Base-by-base conservation (phyloP, 163 green algal genomes). In the Coccomyxa subellipsoidea region DNA sequence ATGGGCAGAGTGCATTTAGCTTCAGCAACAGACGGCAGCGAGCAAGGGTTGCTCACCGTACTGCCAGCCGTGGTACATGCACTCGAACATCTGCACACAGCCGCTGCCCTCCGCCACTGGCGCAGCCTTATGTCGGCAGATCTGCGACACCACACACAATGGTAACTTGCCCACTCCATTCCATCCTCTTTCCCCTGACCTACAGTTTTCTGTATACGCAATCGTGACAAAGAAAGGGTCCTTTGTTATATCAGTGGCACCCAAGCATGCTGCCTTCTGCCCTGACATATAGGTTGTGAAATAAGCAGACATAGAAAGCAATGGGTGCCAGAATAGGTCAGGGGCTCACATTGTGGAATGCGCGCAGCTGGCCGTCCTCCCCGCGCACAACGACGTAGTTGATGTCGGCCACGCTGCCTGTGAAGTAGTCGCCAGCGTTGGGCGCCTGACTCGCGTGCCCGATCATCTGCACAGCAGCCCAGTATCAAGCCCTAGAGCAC, bases 291-390 rank as follows among this genome's bases (percentile, higher is more conserved):
- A 31, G 75, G 21, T 10, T 35, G 69, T 23, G 21, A 37, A 77
- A 38, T 31, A 29, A 38, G 7, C n/a, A n/a, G n/a, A n/a, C n/a
- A n/a, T n/a, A n/a, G n/a, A n/a, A n/a, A n/a, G n/a, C n/a, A n/a
- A n/a, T n/a, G n/a, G n/a, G 70, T 9, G 73, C 7, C 35, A 36
- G 10, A 32, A 4, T 27, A 40, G 8, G 31, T 4, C 10, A 29
- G 31, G 7, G 23, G n/a, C 89, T 85, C 53, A 89, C 87, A 80
- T 93, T 93, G 83, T 93, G 85, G 70, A 92, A 93, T 7, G 90
- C 90, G 10, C 83, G 78, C 34, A 92, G 82, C n/a, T 72, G 1
- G 25, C 83, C 80, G 27, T 85, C 79, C 25, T 85, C 38, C n/a
- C 83, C 88, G 8, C 80, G 81, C 7, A 38, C 77, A 3, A 86